Evolutionary conservation across 2,329 filamentous ascomycete species (phyloP), one percentile per base, ranked within the genome.

Genomic region (Colletotrichum sp.): DNA sequence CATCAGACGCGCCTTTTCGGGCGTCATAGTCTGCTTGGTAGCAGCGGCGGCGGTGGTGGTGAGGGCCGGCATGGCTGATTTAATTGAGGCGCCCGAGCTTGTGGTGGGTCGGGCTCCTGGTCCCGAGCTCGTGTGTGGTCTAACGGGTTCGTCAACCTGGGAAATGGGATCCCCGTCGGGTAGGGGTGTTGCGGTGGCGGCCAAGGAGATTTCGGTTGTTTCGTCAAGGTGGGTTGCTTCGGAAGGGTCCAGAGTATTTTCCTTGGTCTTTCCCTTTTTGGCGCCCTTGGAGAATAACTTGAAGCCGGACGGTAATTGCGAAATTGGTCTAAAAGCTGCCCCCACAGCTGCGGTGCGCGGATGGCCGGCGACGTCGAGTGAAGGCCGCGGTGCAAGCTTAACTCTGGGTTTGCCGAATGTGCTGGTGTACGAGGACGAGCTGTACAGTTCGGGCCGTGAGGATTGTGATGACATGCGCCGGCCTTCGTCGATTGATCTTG

Each of bases 1-100:
- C 95, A 98, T 96, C 78, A 99, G 88, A 71, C 97, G 91, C 77
- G 95, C 92, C 86, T 98, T 99, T 84, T 99, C 97, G 1, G 95
- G 95, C 2, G 95, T 95, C 81, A 98, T 94, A 83, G 88, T 80
- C 84, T 86, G 85, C 79, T 86, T 87, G 8, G 83, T 82, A 29
- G 87, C 84, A 79, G 89, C 82, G 16, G 88, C 87, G 71, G 87
- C 78, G 71, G 65, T 75, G 71, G 65, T 75, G 61, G 66, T 71
- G 55, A 77, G 61, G 5, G 84, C 81, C 34, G 85, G 82, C 36
- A 83, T 78, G 49, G 82, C 79, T 25, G 86, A 84, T 75, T 87
- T 87, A 57, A 86, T 82, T 49, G 87, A 86, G 30, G 86, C 82
- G 36, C 86, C 86, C 27, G 89, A 88, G 80, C 87, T 89, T 12